Conservation (phyloP, 148 eudicot genomes). For the Rhododendron kiyosumense region DNA sequence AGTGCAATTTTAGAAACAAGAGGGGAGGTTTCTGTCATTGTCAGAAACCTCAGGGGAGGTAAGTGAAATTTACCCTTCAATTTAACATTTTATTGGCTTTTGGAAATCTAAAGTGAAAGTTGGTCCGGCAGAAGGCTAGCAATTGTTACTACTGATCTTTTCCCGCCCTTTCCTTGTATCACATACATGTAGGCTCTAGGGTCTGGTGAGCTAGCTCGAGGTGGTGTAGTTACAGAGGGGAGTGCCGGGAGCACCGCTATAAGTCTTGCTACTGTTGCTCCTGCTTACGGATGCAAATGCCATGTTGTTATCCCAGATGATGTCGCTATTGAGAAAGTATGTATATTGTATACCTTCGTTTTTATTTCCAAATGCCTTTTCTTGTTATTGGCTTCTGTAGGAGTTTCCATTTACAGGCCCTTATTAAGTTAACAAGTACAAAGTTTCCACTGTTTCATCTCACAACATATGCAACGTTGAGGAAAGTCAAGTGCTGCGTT, state of each 20-base stretch:
- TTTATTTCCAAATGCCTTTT: neutral
- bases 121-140: neutral
- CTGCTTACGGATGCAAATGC: conserved; percentile 94
- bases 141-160: conserved; percentile 4
- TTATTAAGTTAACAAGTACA: neutral
- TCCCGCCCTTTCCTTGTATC: neutral
- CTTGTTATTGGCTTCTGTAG: neutral
- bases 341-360: neutral
- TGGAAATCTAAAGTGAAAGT: neutral
- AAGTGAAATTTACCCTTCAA: too few species aligned
- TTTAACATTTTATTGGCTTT: neutral
- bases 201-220: conserved; percentile 63
- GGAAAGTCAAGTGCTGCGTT: neutral
- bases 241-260: conserved; percentile 99
- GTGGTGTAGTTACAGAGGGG: conserved; percentile 94
- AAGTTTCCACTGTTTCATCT: neutral
- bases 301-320: conserved; percentile 97
- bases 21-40: too few species aligned
- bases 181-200: conserved; percentile 54
- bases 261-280: conserved; percentile 94
- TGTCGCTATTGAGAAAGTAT: conserved; percentile 87
- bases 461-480: neutral
- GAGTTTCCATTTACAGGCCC: neutral
- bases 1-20: too few species aligned
- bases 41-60: too few species aligned